phyloP scores from a whole-genome alignment of 768 basidiomycete species.

The Tylopilus subfusipes region DNA sequence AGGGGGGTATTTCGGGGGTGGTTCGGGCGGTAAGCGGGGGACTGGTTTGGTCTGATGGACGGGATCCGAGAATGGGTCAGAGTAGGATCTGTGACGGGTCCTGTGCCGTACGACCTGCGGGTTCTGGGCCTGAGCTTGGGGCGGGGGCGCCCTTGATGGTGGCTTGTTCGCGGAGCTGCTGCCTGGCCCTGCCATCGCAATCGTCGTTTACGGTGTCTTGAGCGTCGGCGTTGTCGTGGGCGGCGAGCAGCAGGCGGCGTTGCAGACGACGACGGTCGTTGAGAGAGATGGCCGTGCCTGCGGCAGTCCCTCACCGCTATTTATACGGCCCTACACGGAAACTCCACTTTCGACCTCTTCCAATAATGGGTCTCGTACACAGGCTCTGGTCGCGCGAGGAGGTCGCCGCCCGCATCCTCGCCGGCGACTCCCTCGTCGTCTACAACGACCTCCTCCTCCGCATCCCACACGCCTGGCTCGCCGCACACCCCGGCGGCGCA shows the following conservation, averaged over 20 bases:
- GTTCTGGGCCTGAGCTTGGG: slow-evolving; percentile 18
- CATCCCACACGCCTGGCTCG: slow-evolving; percentile 74
- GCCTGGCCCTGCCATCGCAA: slow-evolving; percentile 20
- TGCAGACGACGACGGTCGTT: not conserved
- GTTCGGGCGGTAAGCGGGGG: slow-evolving; percentile 43
- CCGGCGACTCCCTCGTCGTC: slow-evolving; percentile 74
- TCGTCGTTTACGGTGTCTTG: slow-evolving; percentile 2
- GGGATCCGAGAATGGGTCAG: slow-evolving; percentile 54
- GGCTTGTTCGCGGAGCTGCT: slow-evolving; percentile 24
- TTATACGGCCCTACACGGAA: slow-evolving; percentile 21
- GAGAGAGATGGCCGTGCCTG: slow-evolving; percentile 6
- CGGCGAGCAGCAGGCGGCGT: slow-evolving; percentile 6
- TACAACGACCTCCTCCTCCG: slow-evolving; percentile 61
- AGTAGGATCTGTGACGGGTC: slow-evolving; percentile 43
- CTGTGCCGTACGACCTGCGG: slow-evolving; percentile 24
- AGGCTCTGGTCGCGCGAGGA: slow-evolving; percentile 46
- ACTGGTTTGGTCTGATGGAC: slow-evolving; percentile 25
- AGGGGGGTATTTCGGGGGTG: slow-evolving; percentile 29
- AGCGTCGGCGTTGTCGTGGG: slow-evolving; percentile 10
- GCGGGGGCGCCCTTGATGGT: slow-evolving; percentile 19
- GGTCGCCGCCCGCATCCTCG: slow-evolving; percentile 67
- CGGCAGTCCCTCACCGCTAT: slow-evolving; percentile 13
- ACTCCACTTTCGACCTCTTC: not conserved
- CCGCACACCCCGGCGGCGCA: slow-evolving; percentile 83
- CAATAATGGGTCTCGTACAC: slow-evolving; percentile 31